phyloP scores from a whole-genome alignment of 2,329 filamentous ascomycete genomes.

The Xylariaceae sp. region DNA sequence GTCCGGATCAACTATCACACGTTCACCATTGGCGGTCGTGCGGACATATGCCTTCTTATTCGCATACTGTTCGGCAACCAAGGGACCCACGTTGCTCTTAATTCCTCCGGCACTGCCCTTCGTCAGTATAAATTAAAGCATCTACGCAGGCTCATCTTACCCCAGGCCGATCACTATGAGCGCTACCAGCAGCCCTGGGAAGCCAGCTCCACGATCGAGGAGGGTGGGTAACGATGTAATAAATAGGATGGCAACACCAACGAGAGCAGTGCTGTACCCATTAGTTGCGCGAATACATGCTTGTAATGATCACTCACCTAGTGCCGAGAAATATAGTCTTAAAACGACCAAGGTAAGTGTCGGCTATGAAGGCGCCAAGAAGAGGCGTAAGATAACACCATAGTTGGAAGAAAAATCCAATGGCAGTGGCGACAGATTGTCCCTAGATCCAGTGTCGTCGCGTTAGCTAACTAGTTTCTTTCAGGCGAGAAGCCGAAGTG shows the following conservation, averaged over 20 bases:
- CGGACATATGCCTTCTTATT: slow-evolving; percentile 58
- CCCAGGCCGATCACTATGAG: slow-evolving; percentile 66
- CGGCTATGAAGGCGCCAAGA: slow-evolving; percentile 59
- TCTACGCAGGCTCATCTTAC: background rate
- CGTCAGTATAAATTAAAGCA: background rate
- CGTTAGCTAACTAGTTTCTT: too few relatives aligned
- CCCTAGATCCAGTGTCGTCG: too few relatives aligned
- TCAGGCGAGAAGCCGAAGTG: too few relatives aligned
- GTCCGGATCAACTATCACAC: slow-evolving; percentile 69
- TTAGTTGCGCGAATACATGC: too few relatives aligned
- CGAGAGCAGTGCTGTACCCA: slow-evolving; percentile 64
- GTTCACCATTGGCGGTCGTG: slow-evolving; percentile 55
- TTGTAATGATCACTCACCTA: too few relatives aligned
- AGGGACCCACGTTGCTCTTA: slow-evolving; percentile 65
- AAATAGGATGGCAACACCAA: slow-evolving; percentile 60
- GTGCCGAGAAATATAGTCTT: slow-evolving; percentile 64
- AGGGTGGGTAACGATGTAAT: slow-evolving; percentile 52
- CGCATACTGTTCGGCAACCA: slow-evolving; percentile 70
- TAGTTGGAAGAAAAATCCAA: slow-evolving; percentile 63
- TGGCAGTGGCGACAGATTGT: slow-evolving; percentile 59
- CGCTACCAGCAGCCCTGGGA: slow-evolving; percentile 58
- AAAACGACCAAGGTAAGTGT: slow-evolving; percentile 64
- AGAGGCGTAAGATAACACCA: slow-evolving; percentile 47
- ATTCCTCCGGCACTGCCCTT: slow-evolving; percentile 65
- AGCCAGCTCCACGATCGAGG: slow-evolving; percentile 47